Conservation (phyloP, 1,284 basidiomycete genomes). For the Ceratobasidium sp. region DNA sequence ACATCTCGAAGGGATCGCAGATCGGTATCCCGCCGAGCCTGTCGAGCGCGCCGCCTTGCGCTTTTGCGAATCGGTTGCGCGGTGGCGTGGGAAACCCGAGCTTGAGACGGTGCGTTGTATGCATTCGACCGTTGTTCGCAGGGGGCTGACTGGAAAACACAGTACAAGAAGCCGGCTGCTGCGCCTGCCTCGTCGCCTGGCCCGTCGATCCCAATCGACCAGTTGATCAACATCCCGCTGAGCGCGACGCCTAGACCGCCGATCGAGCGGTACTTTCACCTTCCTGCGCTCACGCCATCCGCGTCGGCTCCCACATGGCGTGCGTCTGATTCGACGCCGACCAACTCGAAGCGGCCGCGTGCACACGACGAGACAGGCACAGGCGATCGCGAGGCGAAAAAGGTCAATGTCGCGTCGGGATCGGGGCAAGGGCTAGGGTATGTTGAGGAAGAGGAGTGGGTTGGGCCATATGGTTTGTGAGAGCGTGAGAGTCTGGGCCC, state of each 20-base stretch:
- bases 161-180: slow-evolving; percentile 44
- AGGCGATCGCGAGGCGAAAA: slow-evolving; percentile 41
- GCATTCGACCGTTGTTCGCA: not conserved
- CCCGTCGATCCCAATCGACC: slow-evolving; percentile 43
- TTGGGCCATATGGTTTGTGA: slow-evolving; percentile 50
- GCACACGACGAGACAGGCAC: slow-evolving; percentile 37
- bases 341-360: slow-evolving; percentile 45
- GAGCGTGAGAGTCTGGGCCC: slow-evolving; percentile 3
- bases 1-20: slow-evolving; percentile 82
- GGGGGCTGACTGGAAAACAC: not conserved
- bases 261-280: slow-evolving; percentile 48
- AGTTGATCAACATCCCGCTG: slow-evolving; percentile 44
- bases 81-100: slow-evolving; percentile 84
- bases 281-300: slow-evolving; percentile 22
- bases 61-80: slow-evolving; percentile 81
- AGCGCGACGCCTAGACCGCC: slow-evolving; percentile 44
- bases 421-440: slow-evolving; percentile 33
- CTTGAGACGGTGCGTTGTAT: slow-evolving; percentile 73
- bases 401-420: slow-evolving; percentile 37
- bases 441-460: slow-evolving; percentile 50
- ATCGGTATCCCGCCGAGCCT: slow-evolving; percentile 82
- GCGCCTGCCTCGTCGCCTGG: slow-evolving; percentile 33
- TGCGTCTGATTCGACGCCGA: slow-evolving; percentile 35
- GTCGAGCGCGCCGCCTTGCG: slow-evolving; percentile 79
- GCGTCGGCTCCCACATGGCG: slow-evolving; percentile 27